Evolutionary conservation across 352 stramenopile genomes (phyloP), one percentile per base, ranked within the genome.

Genomic region (Pilasporangium apinafurcum): DNA sequence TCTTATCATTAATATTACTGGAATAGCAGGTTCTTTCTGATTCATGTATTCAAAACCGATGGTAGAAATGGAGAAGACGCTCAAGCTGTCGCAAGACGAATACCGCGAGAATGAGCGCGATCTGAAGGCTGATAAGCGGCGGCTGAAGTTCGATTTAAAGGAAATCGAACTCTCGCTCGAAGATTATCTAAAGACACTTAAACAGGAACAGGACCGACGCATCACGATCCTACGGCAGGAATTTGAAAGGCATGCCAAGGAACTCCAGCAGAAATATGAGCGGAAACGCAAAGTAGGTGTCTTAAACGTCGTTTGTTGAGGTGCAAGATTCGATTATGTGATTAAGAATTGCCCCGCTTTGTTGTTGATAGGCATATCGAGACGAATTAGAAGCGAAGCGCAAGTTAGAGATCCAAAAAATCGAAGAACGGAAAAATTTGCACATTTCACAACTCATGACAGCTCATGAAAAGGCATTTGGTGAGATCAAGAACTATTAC

Each of bases 401-500:
- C 26, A 96, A 96, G 43, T 61, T 61, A 4, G 86, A 97, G 35
- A 96, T 84, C 16, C 65, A 71, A 29, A 65, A 65, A 17, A 97
- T 98, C 27, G 92, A 98, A 52, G 84, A 97, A 54, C 63, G 68
- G 34, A 98, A 98, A 57, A 93, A 97, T 59, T 48, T 74, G 35
- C 91, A 97, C 53, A 97, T 98, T 34, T 81, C 87, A 13, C 60
- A 81, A 43, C 74, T 98, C 41, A 98, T 98, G 87, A 81, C 83
- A 12, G 73, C 75, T 2, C 92, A 98, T 53, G 84, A 97, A 51
- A 94, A 97, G 48, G 89, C 89, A 5, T 98, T 98, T 56, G 73
- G 75, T 1, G 92, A 98, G 52, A 98, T 98, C 65, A 98, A 98
- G 51, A 96, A 95, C 45, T 98, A 98, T 67, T 98, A 97, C 83